A percentile compares a stretch with the other conserved stretches of the same genome.
These are phyloP conservation scores for Sideroxylon spinosum DNA, from an alignment of 179 eudicot genomes.

Conservation along the genomic window DNA sequence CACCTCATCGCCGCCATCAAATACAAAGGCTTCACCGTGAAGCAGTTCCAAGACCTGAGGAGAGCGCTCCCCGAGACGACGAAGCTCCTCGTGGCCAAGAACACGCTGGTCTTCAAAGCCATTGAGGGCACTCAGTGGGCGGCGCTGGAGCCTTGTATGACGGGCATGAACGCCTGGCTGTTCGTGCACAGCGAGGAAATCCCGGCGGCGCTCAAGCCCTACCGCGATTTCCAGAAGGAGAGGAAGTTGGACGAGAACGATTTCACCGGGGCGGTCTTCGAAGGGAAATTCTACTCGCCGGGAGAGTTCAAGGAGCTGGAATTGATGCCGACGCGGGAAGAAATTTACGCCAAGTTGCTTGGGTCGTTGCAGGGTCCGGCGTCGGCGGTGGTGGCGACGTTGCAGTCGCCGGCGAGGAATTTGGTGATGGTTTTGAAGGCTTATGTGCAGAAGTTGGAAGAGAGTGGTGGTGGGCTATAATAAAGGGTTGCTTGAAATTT, in stretches of 20 bases:
- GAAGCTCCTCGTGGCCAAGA: conserved; percentile 69
- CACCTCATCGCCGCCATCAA: conserved; percentile 71
- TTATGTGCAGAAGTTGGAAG: conserved; percentile 77
- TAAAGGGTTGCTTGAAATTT: neutral
- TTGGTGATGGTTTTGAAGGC: conserved; percentile 71
- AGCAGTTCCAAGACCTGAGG: conserved; percentile 73
- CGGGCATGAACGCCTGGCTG: conserved; percentile 86
- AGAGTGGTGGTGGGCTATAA: conserved; percentile 41
- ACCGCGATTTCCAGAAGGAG: conserved; percentile 69
- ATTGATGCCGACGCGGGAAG: conserved; percentile 68
- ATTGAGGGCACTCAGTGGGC: conserved; percentile 76
- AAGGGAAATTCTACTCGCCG: conserved; percentile 75
- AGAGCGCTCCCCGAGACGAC: conserved; percentile 54
- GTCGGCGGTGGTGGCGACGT: conserved; percentile 53
- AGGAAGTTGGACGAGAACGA: conserved; percentile 75
- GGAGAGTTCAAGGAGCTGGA: conserved; percentile 63
- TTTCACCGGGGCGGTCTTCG: conserved; percentile 77
- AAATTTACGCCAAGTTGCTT: conserved; percentile 60
- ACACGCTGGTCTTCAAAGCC: conserved; percentile 74
- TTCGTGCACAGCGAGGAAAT: conserved; percentile 86
- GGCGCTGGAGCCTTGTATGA: conserved; percentile 78
- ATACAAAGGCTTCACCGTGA: conserved; percentile 79
- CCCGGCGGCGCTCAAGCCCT: conserved; percentile 73
- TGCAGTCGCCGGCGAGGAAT: conserved; percentile 82
- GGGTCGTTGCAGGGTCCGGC: conserved; percentile 71